Base-by-base conservation (phyloP, 139 green algal species). In the Volvox reticuliferus region DNA sequence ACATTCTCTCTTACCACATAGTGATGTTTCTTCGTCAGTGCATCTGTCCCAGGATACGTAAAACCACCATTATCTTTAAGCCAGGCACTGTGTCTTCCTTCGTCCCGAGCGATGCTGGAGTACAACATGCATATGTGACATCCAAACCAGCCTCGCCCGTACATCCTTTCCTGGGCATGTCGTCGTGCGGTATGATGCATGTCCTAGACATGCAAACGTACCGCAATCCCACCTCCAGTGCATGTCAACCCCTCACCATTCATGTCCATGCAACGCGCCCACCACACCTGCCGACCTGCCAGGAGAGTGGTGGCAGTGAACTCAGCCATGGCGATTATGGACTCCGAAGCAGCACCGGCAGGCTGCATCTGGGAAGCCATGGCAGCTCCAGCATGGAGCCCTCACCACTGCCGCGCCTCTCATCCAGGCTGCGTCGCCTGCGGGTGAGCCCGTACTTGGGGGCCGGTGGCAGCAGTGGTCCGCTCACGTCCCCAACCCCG, bases 341-440 rank as follows among this genome's bases (percentile, higher is more conserved):
- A 0, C 1, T 82, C 21, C 69, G 84, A n/a, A 82, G 22, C 69
- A 55, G 67, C 35, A 76, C 35, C 67, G 82, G 81, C 19, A 30
- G 32, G 20, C 82, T 67, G 22, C 61, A 61, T 9, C 78, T 65
- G 16, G 30, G 82, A 33, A 88, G 50, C 75, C 32, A 81, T 61
- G 82, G 82, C 69, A 79, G 65, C 50, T 67, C 69, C 0, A 77
- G 44, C 30, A 75, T 90, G 86, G 86, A 90, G 73, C 86, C 86
- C 30, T 90, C 86, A 5, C 86, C 86, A 21, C 55, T 90, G 86
- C 86, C 86, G 20, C 86, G 86, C 50, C 44, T 90, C 6, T 90
- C 86, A 12, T 83, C 73, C 19, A 30, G 86, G 44, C 2, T 90
- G 19, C 86, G 86, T 24, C 86, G 86, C 50, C 30, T 90, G 71